A percentile compares a stretch with the other conserved stretches of the same genome.
Evolutionary conservation across 345 rosid genomes (phyloP).

Genomic region (Melaleuca quinquenervia): DNA sequence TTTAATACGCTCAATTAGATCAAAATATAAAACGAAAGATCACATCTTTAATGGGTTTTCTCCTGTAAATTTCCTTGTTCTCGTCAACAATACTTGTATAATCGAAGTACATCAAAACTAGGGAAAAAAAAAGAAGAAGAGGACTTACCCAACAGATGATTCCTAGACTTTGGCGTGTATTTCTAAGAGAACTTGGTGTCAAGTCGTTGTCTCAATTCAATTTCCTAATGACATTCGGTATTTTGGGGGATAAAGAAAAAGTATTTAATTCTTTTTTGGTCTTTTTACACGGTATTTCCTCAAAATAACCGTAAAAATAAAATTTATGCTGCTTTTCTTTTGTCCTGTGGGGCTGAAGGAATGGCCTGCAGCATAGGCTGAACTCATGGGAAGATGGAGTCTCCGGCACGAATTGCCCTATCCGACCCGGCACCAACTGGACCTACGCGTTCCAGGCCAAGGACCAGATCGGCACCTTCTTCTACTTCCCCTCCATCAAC

Average conservation of each 20-base stretch:
- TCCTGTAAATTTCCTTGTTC: not conserved
- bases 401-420: conserved; percentile 52
- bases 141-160: not conserved
- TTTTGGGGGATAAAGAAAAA: not conserved
- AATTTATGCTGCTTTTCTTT: not conserved
- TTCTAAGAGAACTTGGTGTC: not conserved
- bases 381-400: conserved; percentile 59
- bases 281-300: not conserved
- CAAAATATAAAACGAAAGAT: not conserved
- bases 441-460: conserved; percentile 40
- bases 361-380: conserved; percentile 44
- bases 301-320: not conserved
- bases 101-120: not conserved
- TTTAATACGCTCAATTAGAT: not conserved
- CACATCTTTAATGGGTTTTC: not conserved
- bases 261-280: not conserved
- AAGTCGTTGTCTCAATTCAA: not conserved
- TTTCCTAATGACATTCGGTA: not conserved
- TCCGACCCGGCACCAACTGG: conserved; percentile 32
- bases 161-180: not conserved
- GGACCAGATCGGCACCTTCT: conserved; percentile 46
- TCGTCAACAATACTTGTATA: not conserved
- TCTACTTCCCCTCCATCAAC: conserved; percentile 40
- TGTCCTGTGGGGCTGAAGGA: conserved; percentile 13
- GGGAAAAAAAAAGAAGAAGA: not conserved